phyloP scores from a whole-genome alignment of 2,329 filamentous ascomycete species.

The Arthrobotrys iridis region DNA sequence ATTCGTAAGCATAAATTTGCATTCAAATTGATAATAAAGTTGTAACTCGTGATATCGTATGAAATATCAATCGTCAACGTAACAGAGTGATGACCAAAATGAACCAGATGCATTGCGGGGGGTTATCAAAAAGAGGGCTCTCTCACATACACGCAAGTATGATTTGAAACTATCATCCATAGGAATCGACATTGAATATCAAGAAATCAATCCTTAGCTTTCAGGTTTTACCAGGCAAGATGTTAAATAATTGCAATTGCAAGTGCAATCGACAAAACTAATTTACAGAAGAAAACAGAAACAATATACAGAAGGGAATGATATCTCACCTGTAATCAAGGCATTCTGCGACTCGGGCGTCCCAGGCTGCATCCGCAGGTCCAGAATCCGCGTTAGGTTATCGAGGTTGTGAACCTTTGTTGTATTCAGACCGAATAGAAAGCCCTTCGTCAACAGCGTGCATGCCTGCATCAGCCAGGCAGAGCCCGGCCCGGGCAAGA shows the following conservation, averaged over 20 bases:
- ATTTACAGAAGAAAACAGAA: neutral
- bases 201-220: slow-evolving; percentile 31
- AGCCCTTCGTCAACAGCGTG: slow-evolving; percentile 75
- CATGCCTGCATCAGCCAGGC: slow-evolving; percentile 77
- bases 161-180: slow-evolving; percentile 76
- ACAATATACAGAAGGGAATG: neutral
- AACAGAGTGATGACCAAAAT: neutral
- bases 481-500: slow-evolving; percentile 63
- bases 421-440: slow-evolving; percentile 77
- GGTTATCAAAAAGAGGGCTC: neutral
- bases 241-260: neutral
- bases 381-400: slow-evolving; percentile 77
- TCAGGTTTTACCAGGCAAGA: neutral
- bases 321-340: slow-evolving; percentile 39
- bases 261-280: neutral
- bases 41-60: slow-evolving; percentile 56
- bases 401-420: slow-evolving; percentile 81
- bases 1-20: slow-evolving; percentile 58
- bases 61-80: neutral
- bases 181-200: slow-evolving; percentile 25
- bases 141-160: slow-evolving; percentile 77
- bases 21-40: slow-evolving; percentile 52
- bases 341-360: slow-evolving; percentile 29
- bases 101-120: neutral
- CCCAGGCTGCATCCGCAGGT: slow-evolving; percentile 61